Conservation (phyloP, 2,329 filamentous ascomycete genomes). For the Tolypocladium inflatum region DNA sequence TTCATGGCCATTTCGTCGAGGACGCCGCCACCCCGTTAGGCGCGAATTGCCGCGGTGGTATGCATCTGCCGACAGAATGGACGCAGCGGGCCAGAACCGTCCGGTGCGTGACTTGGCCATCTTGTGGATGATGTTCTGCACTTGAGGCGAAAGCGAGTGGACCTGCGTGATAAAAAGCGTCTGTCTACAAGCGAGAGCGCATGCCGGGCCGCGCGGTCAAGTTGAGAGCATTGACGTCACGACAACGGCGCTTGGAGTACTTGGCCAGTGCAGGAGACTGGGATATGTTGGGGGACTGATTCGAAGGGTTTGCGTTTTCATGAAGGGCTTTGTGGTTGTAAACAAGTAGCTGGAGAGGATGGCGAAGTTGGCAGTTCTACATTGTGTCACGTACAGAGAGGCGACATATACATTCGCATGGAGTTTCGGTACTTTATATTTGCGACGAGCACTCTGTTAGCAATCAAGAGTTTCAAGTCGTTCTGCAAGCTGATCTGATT, state of each 20-base stretch:
- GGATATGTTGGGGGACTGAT: conserved; percentile 2
- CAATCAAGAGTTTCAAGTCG: background rate
- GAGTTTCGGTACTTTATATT: background rate
- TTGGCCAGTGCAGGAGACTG: conserved; percentile 3
- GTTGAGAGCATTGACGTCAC: background rate
- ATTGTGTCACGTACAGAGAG: background rate
- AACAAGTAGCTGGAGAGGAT: background rate
- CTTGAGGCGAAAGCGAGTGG: background rate
- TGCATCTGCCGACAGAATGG: background rate
- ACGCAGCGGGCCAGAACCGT: background rate
- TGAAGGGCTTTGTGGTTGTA: background rate
- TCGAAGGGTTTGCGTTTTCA: conserved; percentile 10
- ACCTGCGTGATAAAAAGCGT: background rate
- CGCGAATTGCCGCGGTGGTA: background rate
- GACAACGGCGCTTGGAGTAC: conserved; percentile 14
- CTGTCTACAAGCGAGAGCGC: background rate
- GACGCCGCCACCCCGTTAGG: background rate
- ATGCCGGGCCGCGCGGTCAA: background rate
- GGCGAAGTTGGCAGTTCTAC: background rate
- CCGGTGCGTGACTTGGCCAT: background rate
- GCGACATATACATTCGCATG: conserved; percentile 1
- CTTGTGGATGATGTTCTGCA: background rate
- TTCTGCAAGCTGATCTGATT: background rate
- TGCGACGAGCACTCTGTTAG: background rate
- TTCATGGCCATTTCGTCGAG: background rate